Evolutionary conservation across 2,329 filamentous ascomycete genomes (phyloP).

Genomic region (Sporothrix variecibatus): DNA sequence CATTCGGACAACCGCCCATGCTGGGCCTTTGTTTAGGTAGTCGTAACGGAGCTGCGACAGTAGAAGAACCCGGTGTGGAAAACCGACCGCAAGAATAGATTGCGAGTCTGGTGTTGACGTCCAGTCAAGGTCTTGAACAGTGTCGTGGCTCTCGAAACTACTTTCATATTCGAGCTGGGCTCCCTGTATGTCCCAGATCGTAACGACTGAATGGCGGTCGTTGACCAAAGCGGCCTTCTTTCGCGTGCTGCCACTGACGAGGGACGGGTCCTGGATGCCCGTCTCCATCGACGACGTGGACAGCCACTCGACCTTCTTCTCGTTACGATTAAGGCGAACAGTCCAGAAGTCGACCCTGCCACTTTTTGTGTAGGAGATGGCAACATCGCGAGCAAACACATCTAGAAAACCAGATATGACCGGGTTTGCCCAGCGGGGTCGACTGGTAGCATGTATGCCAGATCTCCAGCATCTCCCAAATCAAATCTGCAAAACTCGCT

Average conservation of each 20-base stretch:
- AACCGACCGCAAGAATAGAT: conserved; percentile 88
- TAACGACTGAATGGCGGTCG: conserved; percentile 69
- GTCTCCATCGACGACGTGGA: conserved; percentile 81
- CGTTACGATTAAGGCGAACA: conserved; percentile 65
- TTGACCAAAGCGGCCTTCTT: conserved; percentile 86
- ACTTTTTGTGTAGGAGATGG: conserved; percentile 76
- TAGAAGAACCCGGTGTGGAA: conserved; percentile 79
- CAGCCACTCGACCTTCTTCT: conserved; percentile 73
- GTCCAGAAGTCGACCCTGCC: conserved; percentile 85
- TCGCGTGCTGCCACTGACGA: conserved; percentile 83
- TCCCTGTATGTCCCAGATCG: conserved; percentile 87
- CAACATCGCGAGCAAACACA: conserved; percentile 81
- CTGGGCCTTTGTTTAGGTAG: conserved; percentile 84
- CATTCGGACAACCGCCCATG: conserved; percentile 83
- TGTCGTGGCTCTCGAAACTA: conserved; percentile 70
- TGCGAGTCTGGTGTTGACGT: conserved; percentile 87
- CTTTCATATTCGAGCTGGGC: conserved; percentile 80
- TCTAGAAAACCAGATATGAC: conserved; percentile 78
- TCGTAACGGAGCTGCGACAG: conserved; percentile 88
- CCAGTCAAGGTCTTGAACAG: conserved; percentile 88
- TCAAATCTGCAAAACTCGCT: conserved; percentile 71
- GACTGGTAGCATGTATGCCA: conserved; percentile 73
- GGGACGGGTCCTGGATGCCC: conserved; percentile 67
- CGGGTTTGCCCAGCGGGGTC: conserved; percentile 75
- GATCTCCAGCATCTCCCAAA: conserved; percentile 59